Percentiles rank a stretch among this genome's conserved stretches.
Evolutionary conservation across 139 green algal genomes (phyloP).

Genomic region (Closterium sp.): DNA sequence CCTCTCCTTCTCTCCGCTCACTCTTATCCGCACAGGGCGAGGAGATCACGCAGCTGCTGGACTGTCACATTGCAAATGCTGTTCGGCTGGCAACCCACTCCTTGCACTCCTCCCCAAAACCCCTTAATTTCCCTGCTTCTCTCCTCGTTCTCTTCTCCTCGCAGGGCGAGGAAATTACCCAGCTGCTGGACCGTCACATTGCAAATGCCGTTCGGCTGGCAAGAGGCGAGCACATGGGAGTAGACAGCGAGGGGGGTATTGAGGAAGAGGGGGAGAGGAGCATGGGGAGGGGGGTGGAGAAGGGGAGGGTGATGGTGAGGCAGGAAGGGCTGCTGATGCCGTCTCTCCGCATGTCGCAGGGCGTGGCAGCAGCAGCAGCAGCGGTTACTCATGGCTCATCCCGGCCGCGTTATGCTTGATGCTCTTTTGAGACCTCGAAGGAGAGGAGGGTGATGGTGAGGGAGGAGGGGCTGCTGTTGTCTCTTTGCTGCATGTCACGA

Average conservation of each 20-base stretch:
- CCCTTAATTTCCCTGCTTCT: not conserved
- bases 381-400: not conserved
- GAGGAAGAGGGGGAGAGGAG: not conserved
- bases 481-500: not conserved
- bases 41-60: not conserved
- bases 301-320: not conserved
- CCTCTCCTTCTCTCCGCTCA: too few relatives aligned
- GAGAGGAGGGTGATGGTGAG: not conserved
- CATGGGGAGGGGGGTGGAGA: not conserved
- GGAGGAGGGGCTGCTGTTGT: not conserved
- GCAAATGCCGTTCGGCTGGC: not conserved
- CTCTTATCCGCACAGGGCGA: too few relatives aligned
- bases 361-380: not conserved
- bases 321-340: not conserved
- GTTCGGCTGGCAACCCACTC: too few relatives aligned
- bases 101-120: too few relatives aligned
- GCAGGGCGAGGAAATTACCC: not conserved
- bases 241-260: not conserved
- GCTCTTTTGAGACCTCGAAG: not conserved
- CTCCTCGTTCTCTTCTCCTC: too few relatives aligned
- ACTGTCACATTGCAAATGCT: too few relatives aligned
- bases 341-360: not conserved
- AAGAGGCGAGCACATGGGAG: not conserved
- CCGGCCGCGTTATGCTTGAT: not conserved
- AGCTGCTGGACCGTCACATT: not conserved